phyloP scores from a whole-genome alignment of 164 flowering plant species.

The Pachysandra terminalis region DNA sequence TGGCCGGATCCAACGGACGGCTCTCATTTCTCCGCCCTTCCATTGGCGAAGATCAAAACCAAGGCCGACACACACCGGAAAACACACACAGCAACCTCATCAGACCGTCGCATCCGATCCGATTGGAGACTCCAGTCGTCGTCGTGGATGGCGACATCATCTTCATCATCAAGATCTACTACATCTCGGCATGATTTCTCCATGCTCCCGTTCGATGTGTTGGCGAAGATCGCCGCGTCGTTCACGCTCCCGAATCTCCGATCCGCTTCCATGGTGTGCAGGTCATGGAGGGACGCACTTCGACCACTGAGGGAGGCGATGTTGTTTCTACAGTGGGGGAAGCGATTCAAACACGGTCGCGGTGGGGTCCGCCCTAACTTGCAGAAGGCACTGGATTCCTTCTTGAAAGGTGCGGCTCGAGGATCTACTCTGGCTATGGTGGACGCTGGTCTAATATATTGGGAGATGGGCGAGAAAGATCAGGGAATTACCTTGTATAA shows the following conservation, averaged over 20 bases:
- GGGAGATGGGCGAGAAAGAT: slow-evolving; percentile 79
- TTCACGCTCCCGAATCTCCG: slow-evolving; percentile 56
- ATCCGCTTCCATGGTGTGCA: slow-evolving; percentile 74
- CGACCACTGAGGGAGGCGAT: slow-evolving; percentile 85
- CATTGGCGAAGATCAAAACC: not conserved
- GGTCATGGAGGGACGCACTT: slow-evolving; percentile 76
- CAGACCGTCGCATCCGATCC: not conserved
- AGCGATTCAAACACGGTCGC: slow-evolving; percentile 83
- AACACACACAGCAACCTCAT: not conserved
- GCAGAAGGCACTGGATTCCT: slow-evolving; percentile 72
- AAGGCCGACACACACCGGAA: slow-evolving; percentile 7
- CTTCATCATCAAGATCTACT: not conserved
- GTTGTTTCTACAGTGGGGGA: slow-evolving; percentile 71
- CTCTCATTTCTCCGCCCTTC: slow-evolving; percentile 14
- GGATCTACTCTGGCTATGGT: slow-evolving; percentile 98
- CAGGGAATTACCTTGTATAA: slow-evolving; percentile 52
- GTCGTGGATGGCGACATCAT: not conserved
- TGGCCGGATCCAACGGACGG: slow-evolving; percentile 22
- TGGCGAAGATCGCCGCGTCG: slow-evolving; percentile 48
- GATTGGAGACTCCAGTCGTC: not conserved
- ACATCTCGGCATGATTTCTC: slow-evolving; percentile 41
- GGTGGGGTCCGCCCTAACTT: slow-evolving; percentile 60
- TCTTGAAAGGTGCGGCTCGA: slow-evolving; percentile 72
- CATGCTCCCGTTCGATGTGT: slow-evolving; percentile 58
- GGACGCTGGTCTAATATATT: slow-evolving; percentile 83